Percentiles rank a stretch among this genome's conserved stretches.
Evolutionary conservation across 441 rosid genomes (phyloP).

Genomic region (Euphorbia celastroides): DNA sequence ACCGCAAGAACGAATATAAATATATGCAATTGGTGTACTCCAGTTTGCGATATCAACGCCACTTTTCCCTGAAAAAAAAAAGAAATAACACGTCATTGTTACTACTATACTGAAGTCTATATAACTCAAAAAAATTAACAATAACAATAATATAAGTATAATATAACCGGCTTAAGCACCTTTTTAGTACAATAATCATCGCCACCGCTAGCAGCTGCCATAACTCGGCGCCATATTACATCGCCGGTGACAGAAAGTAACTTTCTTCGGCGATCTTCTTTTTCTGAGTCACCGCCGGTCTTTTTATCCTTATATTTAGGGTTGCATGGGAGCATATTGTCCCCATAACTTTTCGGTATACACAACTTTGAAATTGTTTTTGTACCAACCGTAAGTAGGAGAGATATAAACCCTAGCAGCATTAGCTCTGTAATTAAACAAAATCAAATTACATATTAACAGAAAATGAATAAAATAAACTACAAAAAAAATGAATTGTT

Average conservation of each 20-base stretch:
- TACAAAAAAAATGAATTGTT: too few relatives aligned
- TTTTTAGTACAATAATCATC: constrained; percentile 29
- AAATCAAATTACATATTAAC: background rate
- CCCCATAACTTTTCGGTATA: constrained; percentile 32
- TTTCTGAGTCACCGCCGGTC: background rate
- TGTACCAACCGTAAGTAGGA: constrained; percentile 44
- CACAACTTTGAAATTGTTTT: constrained; percentile 36
- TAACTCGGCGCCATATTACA: constrained; percentile 28
- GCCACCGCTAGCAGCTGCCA: constrained; percentile 30
- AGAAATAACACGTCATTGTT: too few relatives aligned
- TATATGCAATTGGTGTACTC: constrained; percentile 57
- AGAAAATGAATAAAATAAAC: background rate
- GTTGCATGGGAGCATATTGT: constrained; percentile 51
- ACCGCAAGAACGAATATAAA: constrained; percentile 59
- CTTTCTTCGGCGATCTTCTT: constrained; percentile 23
- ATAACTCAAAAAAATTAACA: too few relatives aligned
- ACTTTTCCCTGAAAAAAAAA: constrained; percentile 35
- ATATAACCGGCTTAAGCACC: constrained; percentile 12
- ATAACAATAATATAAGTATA: background rate
- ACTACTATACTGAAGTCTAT: too few relatives aligned
- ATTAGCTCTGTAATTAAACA: constrained; percentile 37
- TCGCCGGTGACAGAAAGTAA: constrained; percentile 26
- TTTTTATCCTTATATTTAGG: background rate
- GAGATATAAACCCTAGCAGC: constrained; percentile 59
- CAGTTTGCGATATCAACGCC: constrained; percentile 44